phyloP scores from a whole-genome alignment of 2,329 filamentous ascomycete species.

The Fusarium sp. region DNA sequence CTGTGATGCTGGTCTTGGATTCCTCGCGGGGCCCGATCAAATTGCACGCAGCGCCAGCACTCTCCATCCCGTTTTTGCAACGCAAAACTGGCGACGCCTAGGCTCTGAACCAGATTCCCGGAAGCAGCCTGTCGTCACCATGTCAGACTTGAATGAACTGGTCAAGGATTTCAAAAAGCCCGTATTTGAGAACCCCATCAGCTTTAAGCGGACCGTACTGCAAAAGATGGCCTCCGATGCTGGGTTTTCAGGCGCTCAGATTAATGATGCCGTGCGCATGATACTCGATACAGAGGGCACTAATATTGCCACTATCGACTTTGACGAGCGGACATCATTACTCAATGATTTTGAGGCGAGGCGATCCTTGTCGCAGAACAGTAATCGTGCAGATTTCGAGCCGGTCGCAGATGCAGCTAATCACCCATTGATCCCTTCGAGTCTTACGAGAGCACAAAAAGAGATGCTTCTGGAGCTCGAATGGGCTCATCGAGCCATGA shows the following conservation, averaged over 20 bases:
- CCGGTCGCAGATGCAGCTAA: slow-evolving; percentile 41
- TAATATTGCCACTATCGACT: slow-evolving; percentile 44
- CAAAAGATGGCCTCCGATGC: slow-evolving; percentile 52
- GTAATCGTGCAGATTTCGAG: slow-evolving; percentile 30
- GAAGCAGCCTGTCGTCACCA: slow-evolving; percentile 31
- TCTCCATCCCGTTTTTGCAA: slow-evolving; percentile 50
- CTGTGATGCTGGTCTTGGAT: slow-evolving; percentile 73
- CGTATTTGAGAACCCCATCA: slow-evolving; percentile 39
- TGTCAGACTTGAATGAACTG: slow-evolving; percentile 41
- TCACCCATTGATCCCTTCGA: slow-evolving; percentile 58
- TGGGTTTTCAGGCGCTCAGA: slow-evolving; percentile 46
- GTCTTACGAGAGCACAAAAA: slow-evolving; percentile 69
- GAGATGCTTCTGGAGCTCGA: slow-evolving; percentile 74
- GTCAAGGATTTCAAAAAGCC: slow-evolving; percentile 36
- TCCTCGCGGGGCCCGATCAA: slow-evolving; percentile 69
- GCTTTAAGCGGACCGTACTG: slow-evolving; percentile 47
- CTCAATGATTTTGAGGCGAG: slow-evolving; percentile 28
- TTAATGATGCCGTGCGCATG: slow-evolving; percentile 48
- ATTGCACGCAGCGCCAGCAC: slow-evolving; percentile 55
- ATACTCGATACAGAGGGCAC: slow-evolving; percentile 50
- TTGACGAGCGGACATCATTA: slow-evolving; percentile 46
- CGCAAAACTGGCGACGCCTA: slow-evolving; percentile 40
- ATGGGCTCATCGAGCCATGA: slow-evolving; percentile 74
- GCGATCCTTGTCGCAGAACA: slow-evolving; percentile 6
- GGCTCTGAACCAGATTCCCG: slow-evolving; percentile 19